Evolutionary conservation across 2,329 filamentous ascomycete species (phyloP).

Genomic region (Acrocalymma vagum): DNA sequence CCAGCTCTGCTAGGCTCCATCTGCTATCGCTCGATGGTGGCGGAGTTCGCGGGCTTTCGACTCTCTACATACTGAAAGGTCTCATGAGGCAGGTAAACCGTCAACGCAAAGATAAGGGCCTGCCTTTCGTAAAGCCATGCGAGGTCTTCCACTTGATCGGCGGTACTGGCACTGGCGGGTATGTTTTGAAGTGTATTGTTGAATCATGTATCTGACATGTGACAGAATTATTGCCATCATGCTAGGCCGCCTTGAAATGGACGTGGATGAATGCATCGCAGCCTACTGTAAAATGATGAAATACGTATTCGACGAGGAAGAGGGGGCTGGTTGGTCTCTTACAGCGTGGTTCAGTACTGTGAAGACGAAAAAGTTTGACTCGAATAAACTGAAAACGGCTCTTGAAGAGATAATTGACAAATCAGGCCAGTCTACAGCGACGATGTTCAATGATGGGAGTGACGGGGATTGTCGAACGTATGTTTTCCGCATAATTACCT

Average conservation of each 20-base stretch:
- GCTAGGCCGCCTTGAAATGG: constrained; percentile 27
- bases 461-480: constrained; percentile 1
- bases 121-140: constrained; percentile 17
- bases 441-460: not conserved
- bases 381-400: no score
- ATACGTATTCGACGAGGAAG: constrained; percentile 18
- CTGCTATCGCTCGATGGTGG: constrained; percentile 31
- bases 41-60: constrained; percentile 34
- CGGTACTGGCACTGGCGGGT: constrained; percentile 31
- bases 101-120: not conserved
- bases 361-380: not conserved
- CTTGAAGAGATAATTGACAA: not conserved
- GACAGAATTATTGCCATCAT: constrained; percentile 29
- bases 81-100: constrained; percentile 23
- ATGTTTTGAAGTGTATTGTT: no score
- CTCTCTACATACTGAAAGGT: constrained; percentile 25
- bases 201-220: no score
- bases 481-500: no score
- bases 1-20: constrained; percentile 13
- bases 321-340: not conserved
- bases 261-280: constrained; percentile 25
- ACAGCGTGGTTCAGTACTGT: not conserved
- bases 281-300: constrained; percentile 21
- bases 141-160: constrained; percentile 29
- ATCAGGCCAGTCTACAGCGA: no score